Conservation (phyloP, 306 rosid species). For the Cicer yamashitae region DNA sequence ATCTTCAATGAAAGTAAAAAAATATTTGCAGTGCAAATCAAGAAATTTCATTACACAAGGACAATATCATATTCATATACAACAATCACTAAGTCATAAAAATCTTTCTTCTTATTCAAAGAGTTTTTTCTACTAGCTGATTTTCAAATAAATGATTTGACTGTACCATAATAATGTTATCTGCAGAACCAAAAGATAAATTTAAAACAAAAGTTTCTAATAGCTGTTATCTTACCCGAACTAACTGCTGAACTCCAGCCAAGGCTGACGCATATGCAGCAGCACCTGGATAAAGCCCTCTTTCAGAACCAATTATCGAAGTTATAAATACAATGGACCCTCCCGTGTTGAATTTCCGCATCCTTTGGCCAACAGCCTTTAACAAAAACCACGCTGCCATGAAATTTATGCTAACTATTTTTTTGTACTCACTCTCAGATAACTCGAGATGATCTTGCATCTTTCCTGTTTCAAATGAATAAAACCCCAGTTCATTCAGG, state of each 20-base stretch:
- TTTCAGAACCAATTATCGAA: slow-evolving; percentile 68
- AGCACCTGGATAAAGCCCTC: slow-evolving; percentile 82
- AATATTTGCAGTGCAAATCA: neutral
- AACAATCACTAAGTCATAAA: slow-evolving; percentile 2
- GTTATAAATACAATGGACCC: slow-evolving; percentile 82
- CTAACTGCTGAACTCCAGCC: slow-evolving; percentile 82
- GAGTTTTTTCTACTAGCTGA: neutral
- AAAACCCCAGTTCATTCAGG: slow-evolving; percentile 17
- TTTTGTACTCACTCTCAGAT: slow-evolving; percentile 65
- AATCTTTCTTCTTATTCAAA: neutral
- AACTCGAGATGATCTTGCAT: slow-evolving; percentile 65
- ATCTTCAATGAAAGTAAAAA: slow-evolving; percentile 8
- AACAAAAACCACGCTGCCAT: slow-evolving; percentile 80
- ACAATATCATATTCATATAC: neutral
- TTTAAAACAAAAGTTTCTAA: neutral
- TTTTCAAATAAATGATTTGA: slow-evolving; percentile 1
- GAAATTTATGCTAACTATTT: slow-evolving; percentile 67
- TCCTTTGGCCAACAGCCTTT: slow-evolving; percentile 74
- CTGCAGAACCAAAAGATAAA: neutral
- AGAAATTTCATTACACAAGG: neutral
- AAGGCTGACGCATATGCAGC: slow-evolving; percentile 70
- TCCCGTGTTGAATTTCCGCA: slow-evolving; percentile 68
- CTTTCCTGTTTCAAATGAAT: slow-evolving; percentile 61
- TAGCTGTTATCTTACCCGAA: slow-evolving; percentile 56
- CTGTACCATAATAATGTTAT: neutral